These are phyloP conservation scores for Physcomitrium patens DNA, from an alignment of 225 moss, liverwort and hornwort species.

Conservation along the genomic window DNA sequence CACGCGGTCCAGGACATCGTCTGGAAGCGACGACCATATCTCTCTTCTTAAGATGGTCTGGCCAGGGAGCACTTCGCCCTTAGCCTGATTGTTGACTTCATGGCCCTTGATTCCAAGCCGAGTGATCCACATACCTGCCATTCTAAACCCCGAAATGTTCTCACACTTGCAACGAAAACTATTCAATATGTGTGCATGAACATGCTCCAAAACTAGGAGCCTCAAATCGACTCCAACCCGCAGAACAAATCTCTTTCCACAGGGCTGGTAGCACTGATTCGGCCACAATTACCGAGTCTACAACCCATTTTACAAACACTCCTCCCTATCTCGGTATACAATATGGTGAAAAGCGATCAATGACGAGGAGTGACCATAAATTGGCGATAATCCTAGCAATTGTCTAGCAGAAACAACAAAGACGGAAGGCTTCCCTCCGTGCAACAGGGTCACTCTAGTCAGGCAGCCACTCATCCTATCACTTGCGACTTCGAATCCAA, in stretches of 20 bases:
- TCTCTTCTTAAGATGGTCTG: slow-evolving; percentile 31
- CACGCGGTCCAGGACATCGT: slow-evolving; percentile 46
- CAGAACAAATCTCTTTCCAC: slow-evolving; percentile 8
- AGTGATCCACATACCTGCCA: slow-evolving; percentile 60
- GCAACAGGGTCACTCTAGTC: no score
- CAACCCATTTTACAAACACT: not conserved
- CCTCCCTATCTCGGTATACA: not conserved
- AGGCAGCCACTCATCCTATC: no score
- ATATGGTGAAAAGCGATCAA: not conserved
- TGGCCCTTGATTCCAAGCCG: slow-evolving; percentile 48
- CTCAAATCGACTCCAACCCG: not conserved
- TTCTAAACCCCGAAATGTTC: not conserved
- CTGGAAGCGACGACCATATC: slow-evolving; percentile 43
- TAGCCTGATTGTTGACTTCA: not conserved
- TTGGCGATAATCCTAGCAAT: not conserved
- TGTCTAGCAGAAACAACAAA: no score
- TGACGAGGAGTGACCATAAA: not conserved
- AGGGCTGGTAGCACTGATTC: not conserved
- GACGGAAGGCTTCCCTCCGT: no score
- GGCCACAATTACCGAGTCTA: not conserved
- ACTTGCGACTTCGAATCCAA: no score
- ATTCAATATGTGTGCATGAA: no score
- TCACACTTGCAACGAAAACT: no score
- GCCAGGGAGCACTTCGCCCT: not conserved
- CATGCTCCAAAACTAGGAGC: not conserved